Conservation (phyloP, 148 eudicot species). For the Silene conica region DNA sequence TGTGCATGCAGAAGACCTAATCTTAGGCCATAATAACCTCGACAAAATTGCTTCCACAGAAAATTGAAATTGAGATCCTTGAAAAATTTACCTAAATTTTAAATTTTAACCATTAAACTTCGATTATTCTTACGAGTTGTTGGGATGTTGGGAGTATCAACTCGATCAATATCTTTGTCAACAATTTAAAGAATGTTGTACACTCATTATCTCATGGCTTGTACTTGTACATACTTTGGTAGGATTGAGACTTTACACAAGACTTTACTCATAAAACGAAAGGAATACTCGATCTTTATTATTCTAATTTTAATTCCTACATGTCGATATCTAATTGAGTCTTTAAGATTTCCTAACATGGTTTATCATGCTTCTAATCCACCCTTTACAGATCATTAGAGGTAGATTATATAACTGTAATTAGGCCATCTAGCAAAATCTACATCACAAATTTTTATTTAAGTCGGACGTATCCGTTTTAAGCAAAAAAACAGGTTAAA, state of each 20-base stretch:
- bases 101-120: too few relatives aligned
- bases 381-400: background rate
- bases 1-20: too few relatives aligned
- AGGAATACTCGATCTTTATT: background rate
- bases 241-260: conserved; percentile 1
- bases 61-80: too few relatives aligned
- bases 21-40: too few relatives aligned
- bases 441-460: too few relatives aligned
- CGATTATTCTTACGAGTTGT: too few relatives aligned
- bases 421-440: too few relatives aligned
- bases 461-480: too few relatives aligned
- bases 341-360: background rate
- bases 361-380: background rate
- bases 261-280: background rate
- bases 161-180: background rate
- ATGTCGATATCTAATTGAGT: background rate
- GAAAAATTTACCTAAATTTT: too few relatives aligned
- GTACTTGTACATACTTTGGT: background rate
- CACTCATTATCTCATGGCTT: background rate
- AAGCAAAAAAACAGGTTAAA: too few relatives aligned
- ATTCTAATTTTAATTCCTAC: background rate
- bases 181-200: background rate
- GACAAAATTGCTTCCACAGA: too few relatives aligned
- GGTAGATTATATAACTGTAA: too few relatives aligned
- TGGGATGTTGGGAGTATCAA: background rate